These are phyloP conservation scores for Mycosphaerelloides madeirae DNA, from an alignment of 2,329 filamentous ascomycete species.

Conservation along the genomic window DNA sequence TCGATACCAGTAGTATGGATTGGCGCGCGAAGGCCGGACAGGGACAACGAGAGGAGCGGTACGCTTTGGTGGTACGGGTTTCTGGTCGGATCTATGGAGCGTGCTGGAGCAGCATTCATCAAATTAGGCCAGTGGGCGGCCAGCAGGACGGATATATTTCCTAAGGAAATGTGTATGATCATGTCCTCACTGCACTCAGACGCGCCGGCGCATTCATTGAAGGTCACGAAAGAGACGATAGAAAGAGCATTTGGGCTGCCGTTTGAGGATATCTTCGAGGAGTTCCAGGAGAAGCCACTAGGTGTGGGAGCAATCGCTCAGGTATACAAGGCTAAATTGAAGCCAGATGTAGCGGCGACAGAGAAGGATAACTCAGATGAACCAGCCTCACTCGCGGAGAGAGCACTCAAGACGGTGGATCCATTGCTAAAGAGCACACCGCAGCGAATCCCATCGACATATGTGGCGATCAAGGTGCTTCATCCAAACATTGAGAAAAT, in stretches of 20 bases:
- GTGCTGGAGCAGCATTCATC: slow-evolving; percentile 91
- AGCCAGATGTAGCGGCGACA: slow-evolving; percentile 66
- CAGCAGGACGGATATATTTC: slow-evolving; percentile 93
- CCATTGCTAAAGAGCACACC: slow-evolving; percentile 81
- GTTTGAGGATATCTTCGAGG: slow-evolving; percentile 92
- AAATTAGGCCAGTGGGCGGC: slow-evolving; percentile 99
- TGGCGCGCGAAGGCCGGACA: slow-evolving; percentile 58
- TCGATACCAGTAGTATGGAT: slow-evolving; percentile 78
- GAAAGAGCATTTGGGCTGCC: slow-evolving; percentile 72
- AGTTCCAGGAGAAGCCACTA: slow-evolving; percentile 83
- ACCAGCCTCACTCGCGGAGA: slow-evolving; percentile 57
- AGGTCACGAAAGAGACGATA: slow-evolving; percentile 73
- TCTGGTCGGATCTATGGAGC: slow-evolving; percentile 83
- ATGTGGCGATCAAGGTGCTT: slow-evolving; percentile 93
- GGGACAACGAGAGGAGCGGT: slow-evolving; percentile 71
- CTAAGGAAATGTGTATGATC: slow-evolving; percentile 80
- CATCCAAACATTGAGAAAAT: slow-evolving; percentile 87
- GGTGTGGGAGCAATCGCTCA: slow-evolving; percentile 96
- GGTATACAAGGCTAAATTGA: slow-evolving; percentile 92
- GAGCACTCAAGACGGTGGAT: slow-evolving; percentile 76
- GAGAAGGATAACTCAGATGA: slow-evolving; percentile 53
- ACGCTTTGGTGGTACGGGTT: slow-evolving; percentile 94
- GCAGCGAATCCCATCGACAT: slow-evolving; percentile 77
- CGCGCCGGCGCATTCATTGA: slow-evolving; percentile 83
- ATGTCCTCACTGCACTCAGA: slow-evolving; percentile 96